Evolutionary conservation across 2,329 filamentous ascomycete species (phyloP).

Genomic region (Sporothrix brunneoviolacea): DNA sequence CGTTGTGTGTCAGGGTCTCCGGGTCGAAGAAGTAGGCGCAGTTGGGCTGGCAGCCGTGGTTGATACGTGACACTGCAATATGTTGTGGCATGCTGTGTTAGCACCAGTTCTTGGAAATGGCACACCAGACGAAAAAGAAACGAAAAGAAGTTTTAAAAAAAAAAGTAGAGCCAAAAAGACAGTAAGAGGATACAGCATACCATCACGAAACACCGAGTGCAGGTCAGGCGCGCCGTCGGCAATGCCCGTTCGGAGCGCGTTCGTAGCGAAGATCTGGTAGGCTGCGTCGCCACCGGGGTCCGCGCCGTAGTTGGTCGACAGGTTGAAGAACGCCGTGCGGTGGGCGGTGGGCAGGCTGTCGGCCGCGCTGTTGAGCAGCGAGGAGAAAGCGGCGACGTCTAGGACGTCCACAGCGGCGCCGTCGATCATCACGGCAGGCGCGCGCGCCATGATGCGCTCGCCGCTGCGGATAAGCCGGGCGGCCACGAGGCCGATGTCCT

Average conservation of each 20-base stretch:
- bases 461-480: slow-evolving; percentile 22
- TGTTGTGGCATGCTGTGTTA: not conserved
- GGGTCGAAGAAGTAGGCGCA: slow-evolving; percentile 32
- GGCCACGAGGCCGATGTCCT: slow-evolving; percentile 28
- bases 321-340: slow-evolving; percentile 21
- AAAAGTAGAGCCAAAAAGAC: not conserved
- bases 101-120: too few species aligned
- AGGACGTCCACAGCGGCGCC: slow-evolving; percentile 21
- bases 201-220: slow-evolving; percentile 27
- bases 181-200: slow-evolving; percentile 18
- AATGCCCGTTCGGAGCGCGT: slow-evolving; percentile 25
- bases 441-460: slow-evolving; percentile 25
- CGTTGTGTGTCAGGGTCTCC: slow-evolving; percentile 29
- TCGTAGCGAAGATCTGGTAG: slow-evolving; percentile 27
- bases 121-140: too few species aligned
- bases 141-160: too few species aligned
- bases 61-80: slow-evolving; percentile 31
- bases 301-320: slow-evolving; percentile 23
- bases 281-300: slow-evolving; percentile 19
- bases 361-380: slow-evolving; percentile 23
- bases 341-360: slow-evolving; percentile 21
- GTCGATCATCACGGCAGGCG: slow-evolving; percentile 29
- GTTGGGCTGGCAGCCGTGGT: slow-evolving; percentile 38
- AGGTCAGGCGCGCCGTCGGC: slow-evolving; percentile 21
- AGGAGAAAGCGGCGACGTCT: slow-evolving; percentile 16